Evolutionary conservation across 2,329 filamentous ascomycete species (phyloP), one percentile per base, ranked within the genome.

Genomic region (Simplicillium sp.): DNA sequence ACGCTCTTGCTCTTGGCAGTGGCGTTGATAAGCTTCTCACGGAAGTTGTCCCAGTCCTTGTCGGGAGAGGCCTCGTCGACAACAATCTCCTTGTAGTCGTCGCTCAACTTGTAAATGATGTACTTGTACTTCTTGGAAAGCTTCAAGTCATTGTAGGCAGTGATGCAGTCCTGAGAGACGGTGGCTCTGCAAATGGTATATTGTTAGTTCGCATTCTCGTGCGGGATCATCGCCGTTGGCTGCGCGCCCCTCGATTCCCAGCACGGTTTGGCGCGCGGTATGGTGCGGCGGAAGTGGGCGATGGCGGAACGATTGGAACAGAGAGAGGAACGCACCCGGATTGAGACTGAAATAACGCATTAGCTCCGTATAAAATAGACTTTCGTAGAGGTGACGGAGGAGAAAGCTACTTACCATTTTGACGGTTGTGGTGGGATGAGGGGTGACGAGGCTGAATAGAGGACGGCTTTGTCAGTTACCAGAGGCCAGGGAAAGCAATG

Each of bases 91-190:
- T 82, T 87, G 75, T 80, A 80, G 71, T 88, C 76, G 66, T 89
- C 84, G 50, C 80, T 82, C 61, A 92, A 79, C 75, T 88, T 87
- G 81, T 77, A 90, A 73, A 92, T 80, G 70, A 92, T 83, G 75
- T 77, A 94, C 70, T 87, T 89, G 71, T 79, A 73, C 71, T 78
- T 80, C 68, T 88, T 88, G 66, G 67, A 73, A 54, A 88, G 80
- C 78, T 90, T 90, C 51, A 90, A 76, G 53, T 89, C 82, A 66
- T 89, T 87, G 76, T 82, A 90, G 45, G 70, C 65, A 51, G 62
- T 61, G 60, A 79, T 77, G 75, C 84, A 88, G 45, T 89, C 83
- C 59, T 77, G 73, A 50, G 75, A 68, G 56, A 88, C 80, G 60
- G 73, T 73, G 54, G 84, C 83, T 75, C 84, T 88, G 65, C 6